Conservation (phyloP, 2,329 filamentous ascomycete species). For the Lecanoromycetidae sp. region DNA sequence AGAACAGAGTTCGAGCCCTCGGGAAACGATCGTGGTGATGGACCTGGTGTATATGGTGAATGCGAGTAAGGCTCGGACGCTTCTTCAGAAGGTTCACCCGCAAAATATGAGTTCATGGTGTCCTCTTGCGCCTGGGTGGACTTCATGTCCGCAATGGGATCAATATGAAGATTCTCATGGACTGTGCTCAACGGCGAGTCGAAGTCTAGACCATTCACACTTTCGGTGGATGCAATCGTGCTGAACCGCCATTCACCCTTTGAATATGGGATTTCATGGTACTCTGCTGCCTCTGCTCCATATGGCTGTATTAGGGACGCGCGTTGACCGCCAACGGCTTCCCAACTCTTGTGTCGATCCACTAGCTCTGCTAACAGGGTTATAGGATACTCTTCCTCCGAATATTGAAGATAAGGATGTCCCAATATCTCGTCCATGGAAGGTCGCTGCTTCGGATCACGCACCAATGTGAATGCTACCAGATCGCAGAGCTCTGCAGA, state of each 20-base stretch:
- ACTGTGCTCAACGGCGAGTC: background rate
- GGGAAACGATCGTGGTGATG: background rate
- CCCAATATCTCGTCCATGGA: slow-evolving; percentile 35
- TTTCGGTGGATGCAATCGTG: slow-evolving; percentile 39
- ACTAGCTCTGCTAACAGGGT: slow-evolving; percentile 34
- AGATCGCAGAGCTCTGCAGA: slow-evolving; percentile 35
- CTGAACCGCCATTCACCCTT: slow-evolving; percentile 54
- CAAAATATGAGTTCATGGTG: slow-evolving; percentile 2
- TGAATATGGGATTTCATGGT: slow-evolving; percentile 33
- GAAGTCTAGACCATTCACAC: slow-evolving; percentile 44
- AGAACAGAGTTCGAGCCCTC: background rate
- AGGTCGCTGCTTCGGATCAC: slow-evolving; percentile 34
- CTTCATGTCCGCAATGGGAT: slow-evolving; percentile 4
- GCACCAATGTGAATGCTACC: slow-evolving; percentile 33
- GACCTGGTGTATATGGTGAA: background rate
- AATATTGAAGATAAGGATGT: slow-evolving; percentile 34
- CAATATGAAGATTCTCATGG: slow-evolving; percentile 4
- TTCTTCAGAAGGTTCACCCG: background rate
- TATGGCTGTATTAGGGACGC: slow-evolving; percentile 48
- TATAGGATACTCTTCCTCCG: slow-evolving; percentile 34
- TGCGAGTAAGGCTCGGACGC: background rate
- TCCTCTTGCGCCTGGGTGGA: slow-evolving; percentile 2
- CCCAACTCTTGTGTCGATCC: slow-evolving; percentile 38
- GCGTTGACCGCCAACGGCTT: slow-evolving; percentile 36
- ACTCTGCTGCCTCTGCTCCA: slow-evolving; percentile 45